phyloP scores from a whole-genome alignment of 2,329 filamentous ascomycete genomes.

The Paecilomyces dactylethromorphus region DNA sequence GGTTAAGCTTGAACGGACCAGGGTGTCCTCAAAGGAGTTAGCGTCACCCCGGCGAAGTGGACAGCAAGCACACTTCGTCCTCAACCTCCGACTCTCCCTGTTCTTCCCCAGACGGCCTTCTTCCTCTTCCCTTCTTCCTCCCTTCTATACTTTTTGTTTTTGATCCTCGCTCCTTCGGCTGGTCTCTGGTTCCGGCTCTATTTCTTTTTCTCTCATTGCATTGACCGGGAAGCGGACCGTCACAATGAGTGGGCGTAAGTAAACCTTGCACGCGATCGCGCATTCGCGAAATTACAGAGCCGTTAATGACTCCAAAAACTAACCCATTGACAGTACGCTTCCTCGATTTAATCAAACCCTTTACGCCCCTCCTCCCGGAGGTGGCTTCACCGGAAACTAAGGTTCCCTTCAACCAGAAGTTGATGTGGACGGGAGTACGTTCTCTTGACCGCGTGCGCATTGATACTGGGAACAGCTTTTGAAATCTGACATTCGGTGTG shows the following conservation, averaged over 20 bases:
- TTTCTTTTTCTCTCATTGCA: conserved; percentile 15
- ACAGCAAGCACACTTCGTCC: neutral
- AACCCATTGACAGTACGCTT: conserved; percentile 68
- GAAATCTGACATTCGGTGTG: conserved; percentile 10
- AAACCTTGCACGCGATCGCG: conserved; percentile 22
- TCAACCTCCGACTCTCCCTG: conserved; percentile 3
- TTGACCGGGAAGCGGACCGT: conserved; percentile 30
- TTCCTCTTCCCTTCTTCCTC: conserved; percentile 13
- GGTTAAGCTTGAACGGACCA: neutral
- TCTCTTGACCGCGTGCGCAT: conserved; percentile 7
- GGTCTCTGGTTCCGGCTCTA: conserved; percentile 24
- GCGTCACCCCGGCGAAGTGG: neutral
- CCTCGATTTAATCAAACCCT: conserved; percentile 99
- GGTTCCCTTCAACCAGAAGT: conserved; percentile 96
- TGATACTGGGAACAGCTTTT: conserved; percentile 5
- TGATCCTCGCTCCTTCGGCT: conserved; percentile 26
- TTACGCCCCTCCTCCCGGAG: conserved; percentile 98
- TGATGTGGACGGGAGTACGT: conserved; percentile 80
- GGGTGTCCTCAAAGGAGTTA: neutral
- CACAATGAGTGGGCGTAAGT: conserved; percentile 57
- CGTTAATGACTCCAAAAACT: conserved; percentile 14
- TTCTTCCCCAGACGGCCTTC: conserved; percentile 15
- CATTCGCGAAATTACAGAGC: conserved; percentile 7
- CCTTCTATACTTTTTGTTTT: conserved; percentile 15
- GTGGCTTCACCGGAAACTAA: conserved; percentile 98